Evolutionary conservation across 345 rosid species (phyloP), one percentile per base, ranked within the genome.

Genomic region (Linum usitatissimum): DNA sequence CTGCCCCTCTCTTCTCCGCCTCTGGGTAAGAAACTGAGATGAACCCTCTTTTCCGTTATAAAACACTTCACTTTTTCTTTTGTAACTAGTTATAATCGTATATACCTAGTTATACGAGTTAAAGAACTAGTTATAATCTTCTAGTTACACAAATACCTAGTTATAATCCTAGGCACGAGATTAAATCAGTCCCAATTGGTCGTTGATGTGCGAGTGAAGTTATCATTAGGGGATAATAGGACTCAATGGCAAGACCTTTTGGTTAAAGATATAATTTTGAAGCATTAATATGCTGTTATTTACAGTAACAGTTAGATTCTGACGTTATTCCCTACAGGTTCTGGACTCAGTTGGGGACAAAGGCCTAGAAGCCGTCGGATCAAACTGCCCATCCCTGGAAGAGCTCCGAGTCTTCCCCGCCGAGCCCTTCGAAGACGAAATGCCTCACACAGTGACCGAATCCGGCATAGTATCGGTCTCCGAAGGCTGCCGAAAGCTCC

Each of bases 381-480:
- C 66, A 15, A 67, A 68, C 69, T 85, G 91, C 65, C 76, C 81
- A 28, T 66, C 78, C 62, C 84, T 85, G 12, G 86, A 83, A 83
- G 91, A 85, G 70, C 82, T 85, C 18, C 80, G 91, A 56, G 91
- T 85, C 68, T 85, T 80, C 78, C 91, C 91, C 7, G 79, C 79
- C 14, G 76, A 83, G 67, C 91, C 87, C 14, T 85, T 77, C 62
- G 91, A 73, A 0, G 80, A 78, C 59, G 86, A 83, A 58, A 74
- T 73, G 30, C 21, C 63, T 55, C 80, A 76, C 53, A 83, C 81
- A 49, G 86, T 85, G 30, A 83, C 87, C 14, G 91, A 85, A 71
- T 73, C 64, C 5, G 91, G 91, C 28, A 76, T 85, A 70, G 64
- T 85, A 36, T 84, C 91, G 7, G 82, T 85, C 30, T 83, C 91